Conservation (phyloP, 2,329 filamentous ascomycete species). For the Dichotomopilus funicola region DNA sequence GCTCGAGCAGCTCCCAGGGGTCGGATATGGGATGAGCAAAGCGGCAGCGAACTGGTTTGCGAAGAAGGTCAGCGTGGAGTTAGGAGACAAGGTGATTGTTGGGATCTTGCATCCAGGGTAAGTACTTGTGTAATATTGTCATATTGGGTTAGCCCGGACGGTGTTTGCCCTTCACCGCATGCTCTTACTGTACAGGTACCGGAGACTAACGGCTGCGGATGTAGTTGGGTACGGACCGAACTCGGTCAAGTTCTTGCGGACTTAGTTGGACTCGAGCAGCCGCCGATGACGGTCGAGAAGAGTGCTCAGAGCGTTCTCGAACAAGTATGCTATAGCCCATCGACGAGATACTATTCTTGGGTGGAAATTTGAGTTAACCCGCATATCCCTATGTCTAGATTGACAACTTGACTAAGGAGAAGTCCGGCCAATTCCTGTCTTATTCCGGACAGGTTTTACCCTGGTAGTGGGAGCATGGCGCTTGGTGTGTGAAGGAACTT, state of each 20-base stretch:
- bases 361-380: neutral
- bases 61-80: conserved; percentile 22
- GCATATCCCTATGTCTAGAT: conserved; percentile 9
- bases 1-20: conserved; percentile 19
- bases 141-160: too few relatives aligned
- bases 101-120: conserved; percentile 28
- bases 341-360: neutral
- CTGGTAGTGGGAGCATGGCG: conserved; percentile 16
- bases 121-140: conserved; percentile 4
- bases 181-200: neutral
- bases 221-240: conserved; percentile 25
- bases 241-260: conserved; percentile 26
- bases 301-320: conserved; percentile 22
- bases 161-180: neutral
- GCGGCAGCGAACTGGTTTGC: conserved; percentile 26
- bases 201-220: neutral
- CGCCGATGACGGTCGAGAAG: conserved; percentile 19
- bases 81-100: conserved; percentile 19
- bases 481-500: too few relatives aligned
- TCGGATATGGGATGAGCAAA: conserved; percentile 28
- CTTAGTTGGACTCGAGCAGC: conserved; percentile 21
- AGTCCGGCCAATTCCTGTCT: conserved; percentile 18
- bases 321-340: conserved; percentile 19
- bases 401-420: conserved; percentile 19
- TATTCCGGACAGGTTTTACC: conserved; percentile 21